These are phyloP conservation scores for Psilocybe cubensis DNA, from an alignment of 768 basidiomycete genomes.

Conservation along the genomic window DNA sequence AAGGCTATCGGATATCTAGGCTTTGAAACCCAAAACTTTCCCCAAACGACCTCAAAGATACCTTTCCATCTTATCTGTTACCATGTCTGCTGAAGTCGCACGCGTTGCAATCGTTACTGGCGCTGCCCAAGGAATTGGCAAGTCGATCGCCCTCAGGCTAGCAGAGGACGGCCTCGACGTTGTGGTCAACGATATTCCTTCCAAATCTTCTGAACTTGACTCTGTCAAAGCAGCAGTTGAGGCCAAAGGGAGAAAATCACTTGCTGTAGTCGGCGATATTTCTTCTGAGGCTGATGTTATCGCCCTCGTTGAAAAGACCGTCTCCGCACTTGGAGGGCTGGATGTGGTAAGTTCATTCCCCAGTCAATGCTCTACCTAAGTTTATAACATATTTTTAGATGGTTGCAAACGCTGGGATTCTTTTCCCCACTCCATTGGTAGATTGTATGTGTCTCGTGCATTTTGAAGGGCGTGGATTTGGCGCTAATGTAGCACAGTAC, in stretches of 20 bases:
- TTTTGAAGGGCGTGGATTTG: neutral
- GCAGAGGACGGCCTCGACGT: constrained; percentile 51
- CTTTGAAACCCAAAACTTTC: neutral
- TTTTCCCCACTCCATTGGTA: constrained; percentile 14
- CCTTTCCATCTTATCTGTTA: neutral
- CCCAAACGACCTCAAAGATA: neutral
- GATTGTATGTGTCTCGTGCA: constrained; percentile 17
- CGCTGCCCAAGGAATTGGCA: constrained; percentile 47
- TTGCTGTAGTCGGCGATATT: constrained; percentile 37
- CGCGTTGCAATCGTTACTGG: constrained; percentile 35
- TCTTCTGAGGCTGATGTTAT: constrained; percentile 42
- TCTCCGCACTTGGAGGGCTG: constrained; percentile 41
- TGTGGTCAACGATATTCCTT: constrained; percentile 44
- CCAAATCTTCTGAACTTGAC: constrained; percentile 28
- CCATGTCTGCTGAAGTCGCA: neutral
- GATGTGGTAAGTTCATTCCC: constrained; percentile 42
- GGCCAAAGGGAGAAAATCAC: constrained; percentile 25
- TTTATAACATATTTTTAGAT: constrained; percentile 19
- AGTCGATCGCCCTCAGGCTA: constrained; percentile 48
- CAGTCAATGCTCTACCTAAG: neutral
- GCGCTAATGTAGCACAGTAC: constrained; percentile 22
- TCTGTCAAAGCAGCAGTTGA: constrained; percentile 29
- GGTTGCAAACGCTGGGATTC: constrained; percentile 37
- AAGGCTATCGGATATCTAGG: neutral
- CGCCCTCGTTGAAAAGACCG: constrained; percentile 33